These are phyloP conservation scores for Dipodascus albidus DNA, from an alignment of 805 yeast species.

Conservation along the genomic window DNA sequence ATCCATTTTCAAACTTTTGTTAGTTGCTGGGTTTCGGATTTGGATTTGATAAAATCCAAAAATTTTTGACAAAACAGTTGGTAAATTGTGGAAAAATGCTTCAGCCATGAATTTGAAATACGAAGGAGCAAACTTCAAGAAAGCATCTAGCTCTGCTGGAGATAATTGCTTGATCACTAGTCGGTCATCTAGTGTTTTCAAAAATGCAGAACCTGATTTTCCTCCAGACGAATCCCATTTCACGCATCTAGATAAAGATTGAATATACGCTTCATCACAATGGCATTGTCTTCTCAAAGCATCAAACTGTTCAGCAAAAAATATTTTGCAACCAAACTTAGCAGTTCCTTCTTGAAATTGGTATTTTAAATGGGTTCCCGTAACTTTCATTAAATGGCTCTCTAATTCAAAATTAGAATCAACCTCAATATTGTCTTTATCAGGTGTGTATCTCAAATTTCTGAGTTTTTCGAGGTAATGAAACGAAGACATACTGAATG, in stretches of 20 bases:
- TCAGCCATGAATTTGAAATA: constrained; percentile 94
- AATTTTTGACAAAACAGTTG: constrained; percentile 87
- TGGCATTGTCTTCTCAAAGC: constrained; percentile 84
- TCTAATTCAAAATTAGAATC: constrained; percentile 34
- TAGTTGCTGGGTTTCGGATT: constrained; percentile 65
- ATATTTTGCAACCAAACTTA: constrained; percentile 79
- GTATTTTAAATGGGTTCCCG: constrained; percentile 83
- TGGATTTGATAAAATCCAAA: constrained; percentile 94
- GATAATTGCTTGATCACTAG: constrained; percentile 83
- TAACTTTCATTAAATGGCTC: constrained; percentile 60
- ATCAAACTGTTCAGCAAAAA: constrained; percentile 93
- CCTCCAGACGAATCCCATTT: constrained; percentile 97
- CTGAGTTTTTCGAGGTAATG: constrained; percentile 65
- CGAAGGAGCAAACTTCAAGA: constrained; percentile 90
- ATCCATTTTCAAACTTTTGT: constrained; percentile 74
- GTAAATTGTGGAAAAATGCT: constrained; percentile 86
- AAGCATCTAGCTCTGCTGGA: constrained; percentile 82
- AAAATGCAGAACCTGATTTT: constrained; percentile 87
- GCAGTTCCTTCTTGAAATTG: constrained; percentile 84
- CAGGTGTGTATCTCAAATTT: constrained; percentile 17
- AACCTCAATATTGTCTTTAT: constrained; percentile 4
- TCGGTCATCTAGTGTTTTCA: constrained; percentile 85
- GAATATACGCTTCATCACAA: constrained; percentile 61
- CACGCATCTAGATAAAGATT: constrained; percentile 83
- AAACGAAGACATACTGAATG: constrained; percentile 77